Conservation (phyloP, 2,329 filamentous ascomycete genomes). For the Colletotrichum sp. region DNA sequence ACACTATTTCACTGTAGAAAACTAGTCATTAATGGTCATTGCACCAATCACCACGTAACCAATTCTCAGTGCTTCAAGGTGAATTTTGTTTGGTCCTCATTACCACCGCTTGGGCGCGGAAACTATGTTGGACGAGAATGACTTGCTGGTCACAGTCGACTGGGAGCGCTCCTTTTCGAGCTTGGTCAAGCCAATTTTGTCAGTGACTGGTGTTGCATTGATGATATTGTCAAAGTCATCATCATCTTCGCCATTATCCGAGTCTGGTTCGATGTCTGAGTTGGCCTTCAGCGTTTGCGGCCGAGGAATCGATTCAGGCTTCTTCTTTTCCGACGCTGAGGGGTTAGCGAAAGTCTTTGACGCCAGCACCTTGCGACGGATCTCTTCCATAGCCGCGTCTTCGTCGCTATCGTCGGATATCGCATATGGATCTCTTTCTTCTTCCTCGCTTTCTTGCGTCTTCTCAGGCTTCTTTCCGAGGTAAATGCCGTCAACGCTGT, state of each 20-base stretch:
- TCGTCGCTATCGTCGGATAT: conserved; percentile 84
- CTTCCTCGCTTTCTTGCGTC: conserved; percentile 43
- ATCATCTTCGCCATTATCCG: conserved; percentile 70
- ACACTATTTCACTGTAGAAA: not conserved
- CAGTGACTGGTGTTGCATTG: conserved; percentile 86
- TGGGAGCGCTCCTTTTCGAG: conserved; percentile 60
- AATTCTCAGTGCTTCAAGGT: not conserved
- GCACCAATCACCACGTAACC: not conserved
- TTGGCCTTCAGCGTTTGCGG: conserved; percentile 63
- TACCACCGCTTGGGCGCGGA: conserved; percentile 56
- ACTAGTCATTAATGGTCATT: not conserved
- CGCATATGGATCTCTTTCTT: conserved; percentile 70
- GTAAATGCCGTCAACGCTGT: conserved; percentile 63
- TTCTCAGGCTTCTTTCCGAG: conserved; percentile 57
- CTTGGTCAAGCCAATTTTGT: conserved; percentile 72
- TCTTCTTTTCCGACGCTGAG: conserved; percentile 52
- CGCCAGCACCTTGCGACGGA: conserved; percentile 86
- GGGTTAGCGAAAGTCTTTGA: conserved; percentile 85
- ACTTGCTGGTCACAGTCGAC: conserved; percentile 52
- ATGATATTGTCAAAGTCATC: conserved; percentile 94
- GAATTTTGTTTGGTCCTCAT: not conserved
- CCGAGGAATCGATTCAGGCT: conserved; percentile 67
- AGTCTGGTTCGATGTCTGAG: conserved; percentile 73
- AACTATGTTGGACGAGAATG: conserved; percentile 54
- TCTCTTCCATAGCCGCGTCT: conserved; percentile 86